Conservation (phyloP, 306 rosid genomes). For the Prunus armeniaca region DNA sequence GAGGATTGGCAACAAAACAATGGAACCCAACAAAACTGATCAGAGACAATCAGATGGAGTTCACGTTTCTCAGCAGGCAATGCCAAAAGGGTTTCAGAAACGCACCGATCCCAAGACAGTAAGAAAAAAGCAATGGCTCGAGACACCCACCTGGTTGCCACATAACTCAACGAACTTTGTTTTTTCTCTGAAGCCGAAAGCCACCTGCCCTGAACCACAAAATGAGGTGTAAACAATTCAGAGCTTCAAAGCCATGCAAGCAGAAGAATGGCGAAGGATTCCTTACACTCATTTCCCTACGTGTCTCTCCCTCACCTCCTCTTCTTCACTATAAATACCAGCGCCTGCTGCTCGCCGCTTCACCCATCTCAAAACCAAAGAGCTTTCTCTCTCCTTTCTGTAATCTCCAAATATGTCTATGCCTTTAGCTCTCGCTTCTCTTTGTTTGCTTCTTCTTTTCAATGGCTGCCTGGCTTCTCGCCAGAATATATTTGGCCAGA, state of each 20-base stretch:
- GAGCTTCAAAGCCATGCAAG: constrained; percentile 16
- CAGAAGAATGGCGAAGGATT: constrained; percentile 15
- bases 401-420: constrained; percentile 33
- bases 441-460: constrained; percentile 39
- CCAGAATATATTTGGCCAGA: not conserved
- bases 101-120: no score
- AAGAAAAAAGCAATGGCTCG: not conserved
- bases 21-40: no score
- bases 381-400: not conserved
- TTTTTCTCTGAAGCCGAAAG: constrained; percentile 1
- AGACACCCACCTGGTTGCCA: not conserved
- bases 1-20: no score
- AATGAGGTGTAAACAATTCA: constrained; percentile 21
- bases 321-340: constrained; percentile 17
- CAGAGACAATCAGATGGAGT: no score
- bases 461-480: constrained; percentile 35
- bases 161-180: not conserved
- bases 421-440: constrained; percentile 28
- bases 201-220: constrained; percentile 7
- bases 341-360: constrained; percentile 13
- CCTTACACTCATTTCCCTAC: not conserved
- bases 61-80: no score
- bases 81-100: no score
- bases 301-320: constrained; percentile 1
- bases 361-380: not conserved